These are phyloP conservation scores for Bacidia gigantensis DNA, from an alignment of 495 filamentous ascomycete genomes.

Conservation along the genomic window DNA sequence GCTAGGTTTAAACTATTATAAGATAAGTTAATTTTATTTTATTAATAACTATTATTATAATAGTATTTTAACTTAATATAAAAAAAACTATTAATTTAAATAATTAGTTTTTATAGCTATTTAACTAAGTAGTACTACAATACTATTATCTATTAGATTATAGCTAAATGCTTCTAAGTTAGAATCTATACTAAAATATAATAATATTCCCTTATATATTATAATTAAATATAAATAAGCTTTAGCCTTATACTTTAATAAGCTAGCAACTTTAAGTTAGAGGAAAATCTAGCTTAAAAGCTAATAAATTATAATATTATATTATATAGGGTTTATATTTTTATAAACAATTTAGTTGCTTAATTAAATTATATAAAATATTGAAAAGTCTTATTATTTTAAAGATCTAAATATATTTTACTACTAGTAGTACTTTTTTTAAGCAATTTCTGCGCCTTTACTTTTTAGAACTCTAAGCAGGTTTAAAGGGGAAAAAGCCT, in stretches of 20 bases:
- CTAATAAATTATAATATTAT: slow-evolving; percentile 46
- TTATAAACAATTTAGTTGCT: slow-evolving; percentile 50
- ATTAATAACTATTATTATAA: slow-evolving; percentile 37
- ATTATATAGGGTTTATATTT: slow-evolving; percentile 48
- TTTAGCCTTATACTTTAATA: slow-evolving; percentile 37
- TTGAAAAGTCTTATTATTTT: slow-evolving; percentile 54
- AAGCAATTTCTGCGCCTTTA: background rate
- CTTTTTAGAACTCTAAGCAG: background rate
- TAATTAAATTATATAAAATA: slow-evolving; percentile 43
- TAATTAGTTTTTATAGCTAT: slow-evolving; percentile 61
- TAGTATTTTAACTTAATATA: slow-evolving; percentile 59
- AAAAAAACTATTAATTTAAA: slow-evolving; percentile 50
- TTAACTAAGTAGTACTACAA: slow-evolving; percentile 44
- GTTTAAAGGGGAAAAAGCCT: background rate
- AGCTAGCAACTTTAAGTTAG: slow-evolving; percentile 22
- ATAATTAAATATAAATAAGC: slow-evolving; percentile 54
- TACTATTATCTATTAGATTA: slow-evolving; percentile 50
- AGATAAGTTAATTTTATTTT: slow-evolving; percentile 36
- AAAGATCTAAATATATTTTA: slow-evolving; percentile 43
- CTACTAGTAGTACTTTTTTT: slow-evolving; percentile 22
- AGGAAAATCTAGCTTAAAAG: slow-evolving; percentile 19
- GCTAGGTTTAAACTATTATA: slow-evolving; percentile 42
- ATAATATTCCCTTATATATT: slow-evolving; percentile 44
- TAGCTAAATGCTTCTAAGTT: slow-evolving; percentile 58
- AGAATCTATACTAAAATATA: slow-evolving; percentile 51